phyloP scores from a whole-genome alignment of 1,284 basidiomycete genomes.

The Malassezia globosa region DNA sequence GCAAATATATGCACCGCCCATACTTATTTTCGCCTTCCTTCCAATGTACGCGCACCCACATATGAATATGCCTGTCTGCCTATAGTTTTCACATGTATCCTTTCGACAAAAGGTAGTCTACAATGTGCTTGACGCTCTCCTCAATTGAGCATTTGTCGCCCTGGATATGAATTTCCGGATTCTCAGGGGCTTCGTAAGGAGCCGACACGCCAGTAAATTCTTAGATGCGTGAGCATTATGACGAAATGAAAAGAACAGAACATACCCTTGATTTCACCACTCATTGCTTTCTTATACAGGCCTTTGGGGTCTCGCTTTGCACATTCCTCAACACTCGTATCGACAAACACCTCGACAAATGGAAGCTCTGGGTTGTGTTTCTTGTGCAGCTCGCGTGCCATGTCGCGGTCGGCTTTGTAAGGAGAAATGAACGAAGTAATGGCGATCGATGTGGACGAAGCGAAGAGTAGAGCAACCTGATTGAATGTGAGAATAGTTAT shows the following conservation, averaged over 20 bases:
- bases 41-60: no score
- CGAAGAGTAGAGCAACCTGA: constrained; percentile 75
- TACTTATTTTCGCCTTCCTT: no score
- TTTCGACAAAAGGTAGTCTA: constrained; percentile 64
- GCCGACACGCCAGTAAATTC: constrained; percentile 97
- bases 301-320: constrained; percentile 94
- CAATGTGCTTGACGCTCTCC: constrained; percentile 69
- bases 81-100: constrained; percentile 41
- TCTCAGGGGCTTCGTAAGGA: constrained; percentile 80
- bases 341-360: constrained; percentile 84
- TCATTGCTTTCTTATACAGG: constrained; percentile 88
- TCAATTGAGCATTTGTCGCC: constrained; percentile 70
- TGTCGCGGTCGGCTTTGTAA: constrained; percentile 69
- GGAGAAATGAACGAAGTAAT: constrained; percentile 98
- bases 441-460: constrained; percentile 71
- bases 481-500: neutral
- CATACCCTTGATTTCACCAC: constrained; percentile 88
- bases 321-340: constrained; percentile 76
- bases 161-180: constrained; percentile 82
- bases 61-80: no score
- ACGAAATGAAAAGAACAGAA: neutral
- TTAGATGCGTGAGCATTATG: constrained; percentile 48
- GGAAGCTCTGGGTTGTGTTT: constrained; percentile 55
- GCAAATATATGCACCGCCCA: no score
- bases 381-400: constrained; percentile 70